phyloP scores from a whole-genome alignment of 305 asterid species.

The Fraxinus sp. region DNA sequence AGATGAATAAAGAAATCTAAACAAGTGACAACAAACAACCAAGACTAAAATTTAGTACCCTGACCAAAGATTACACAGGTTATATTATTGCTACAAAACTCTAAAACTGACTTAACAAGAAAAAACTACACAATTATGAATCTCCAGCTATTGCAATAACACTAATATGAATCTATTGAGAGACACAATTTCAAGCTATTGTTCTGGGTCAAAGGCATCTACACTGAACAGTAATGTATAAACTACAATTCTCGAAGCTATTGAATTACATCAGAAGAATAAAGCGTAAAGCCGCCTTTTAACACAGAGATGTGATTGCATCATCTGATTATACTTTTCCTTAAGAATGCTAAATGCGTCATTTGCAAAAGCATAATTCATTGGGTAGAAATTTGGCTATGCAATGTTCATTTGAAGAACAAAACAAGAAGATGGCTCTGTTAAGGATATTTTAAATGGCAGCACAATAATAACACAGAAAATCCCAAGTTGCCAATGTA shows the following conservation, averaged over 20 bases:
- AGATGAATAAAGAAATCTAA: constrained; percentile 1
- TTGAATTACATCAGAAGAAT: not conserved
- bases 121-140: not conserved
- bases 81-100: not conserved
- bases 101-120: not conserved
- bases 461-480: not conserved
- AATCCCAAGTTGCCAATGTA: not conserved
- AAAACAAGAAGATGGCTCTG: not conserved
- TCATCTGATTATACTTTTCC: not conserved
- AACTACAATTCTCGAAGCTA: not conserved
- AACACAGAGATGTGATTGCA: not conserved
- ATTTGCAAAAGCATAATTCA: not conserved
- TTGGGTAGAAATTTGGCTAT: not conserved
- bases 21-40: constrained; percentile 6
- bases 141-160: not conserved
- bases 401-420: not conserved
- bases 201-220: not conserved
- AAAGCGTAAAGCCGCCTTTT: not conserved
- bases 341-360: not conserved
- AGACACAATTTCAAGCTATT: not conserved
- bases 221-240: not conserved
- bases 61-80: not conserved
- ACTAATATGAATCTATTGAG: not conserved
- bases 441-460: not conserved
- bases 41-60: too few species aligned